Base-by-base conservation (phyloP, 257 asterid genomes). In the Eucommia ulmoides region DNA sequence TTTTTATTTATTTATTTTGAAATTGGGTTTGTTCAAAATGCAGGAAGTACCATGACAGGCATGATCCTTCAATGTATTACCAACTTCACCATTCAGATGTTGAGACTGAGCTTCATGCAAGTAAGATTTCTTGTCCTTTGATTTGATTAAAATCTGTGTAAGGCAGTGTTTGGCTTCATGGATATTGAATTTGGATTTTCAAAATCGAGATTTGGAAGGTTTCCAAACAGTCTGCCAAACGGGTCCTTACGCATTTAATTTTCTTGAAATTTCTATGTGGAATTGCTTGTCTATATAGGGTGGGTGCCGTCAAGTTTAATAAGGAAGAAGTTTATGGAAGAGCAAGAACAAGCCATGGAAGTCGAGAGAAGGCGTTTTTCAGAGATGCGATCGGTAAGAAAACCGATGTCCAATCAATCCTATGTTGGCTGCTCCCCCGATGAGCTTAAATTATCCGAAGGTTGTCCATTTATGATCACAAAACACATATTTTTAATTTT, bases 321-420 rank as follows among this genome's bases (percentile, higher is more conserved):
- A 8, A 44, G 33, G 19, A 53, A 57, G 45, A 53, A 26, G 46
- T 51, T 33, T 11, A 60, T 16, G 41, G 65, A 61, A 48, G 71
- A 26, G 22, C 48, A 49, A 2, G 48, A 42, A 16, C 48, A 42
- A 1, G 20, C 48, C 8, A 4, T 42, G n/a, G 48, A 42, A 17
- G 8, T 42, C 19, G 20, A 42, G 20, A 42, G 48, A 17, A 42
- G 19, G 21, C 48, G 21, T 42, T 21, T 42, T 16, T 16, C 15
- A 16, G 20, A 16, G 47, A 16, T 41, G 47, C 47, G 15, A 9
- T 15, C 19, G 19, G 47, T 21, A 4, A n/a, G 8, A 4, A 41
- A 41, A 41, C 47, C 47, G 3, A 5, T 17, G 20, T 5, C 3
- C 47, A 3, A 41, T 41, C 47, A 41, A 16, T 16, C 20, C 20